These are phyloP conservation scores for Asterella californica DNA, from an alignment of 225 moss, liverwort and hornwort genomes.

Conservation along the genomic window DNA sequence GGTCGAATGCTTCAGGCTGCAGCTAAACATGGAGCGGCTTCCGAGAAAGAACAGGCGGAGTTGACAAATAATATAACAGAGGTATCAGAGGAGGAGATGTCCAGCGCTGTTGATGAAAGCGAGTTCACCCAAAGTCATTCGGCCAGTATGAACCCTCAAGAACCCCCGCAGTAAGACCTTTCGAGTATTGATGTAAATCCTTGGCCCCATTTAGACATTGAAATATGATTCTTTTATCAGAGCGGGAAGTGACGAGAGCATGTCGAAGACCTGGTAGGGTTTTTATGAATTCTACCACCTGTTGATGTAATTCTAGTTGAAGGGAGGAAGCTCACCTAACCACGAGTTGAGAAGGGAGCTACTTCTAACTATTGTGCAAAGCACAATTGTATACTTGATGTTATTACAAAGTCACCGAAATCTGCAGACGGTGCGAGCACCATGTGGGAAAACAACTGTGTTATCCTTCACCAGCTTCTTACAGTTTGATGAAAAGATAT, in stretches of 20 bases:
- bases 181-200: conserved; percentile 4
- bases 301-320: conserved; percentile 26
- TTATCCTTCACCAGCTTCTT: background rate
- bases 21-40: conserved; percentile 88
- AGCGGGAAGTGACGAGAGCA: conserved; percentile 3
- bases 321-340: conserved; percentile 16
- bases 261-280: background rate
- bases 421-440: background rate
- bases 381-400: conserved; percentile 36
- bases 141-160: conserved; percentile 23
- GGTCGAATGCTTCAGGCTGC: conserved; percentile 93
- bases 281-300: conserved; percentile 5
- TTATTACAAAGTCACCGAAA: conserved; percentile 9
- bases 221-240: background rate
- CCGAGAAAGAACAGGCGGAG: conserved; percentile 51
- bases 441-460: background rate
- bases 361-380: conserved; percentile 30
- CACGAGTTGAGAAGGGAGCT: conserved; percentile 3
- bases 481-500: conserved; percentile 5
- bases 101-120: conserved; percentile 13
- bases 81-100: conserved; percentile 25
- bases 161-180: conserved; percentile 6
- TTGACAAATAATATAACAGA: conserved; percentile 4
- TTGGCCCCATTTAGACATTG: background rate
- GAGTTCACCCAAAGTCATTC: conserved; percentile 22